These are phyloP conservation scores for Ganoderma sinense DNA, from an alignment of 1,284 basidiomycete genomes.

Conservation along the genomic window DNA sequence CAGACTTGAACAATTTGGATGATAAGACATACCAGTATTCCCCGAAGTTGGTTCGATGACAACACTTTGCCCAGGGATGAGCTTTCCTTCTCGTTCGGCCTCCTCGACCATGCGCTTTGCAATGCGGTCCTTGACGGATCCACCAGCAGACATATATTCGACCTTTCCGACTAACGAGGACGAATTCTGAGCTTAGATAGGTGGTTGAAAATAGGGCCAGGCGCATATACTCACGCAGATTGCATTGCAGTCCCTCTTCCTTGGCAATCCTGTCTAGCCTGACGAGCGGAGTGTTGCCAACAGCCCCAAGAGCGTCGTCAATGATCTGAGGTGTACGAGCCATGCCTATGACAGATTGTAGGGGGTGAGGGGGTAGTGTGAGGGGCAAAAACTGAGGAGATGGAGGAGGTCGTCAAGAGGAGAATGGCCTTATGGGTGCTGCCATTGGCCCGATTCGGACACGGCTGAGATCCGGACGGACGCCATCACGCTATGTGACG, in stretches of 20 bases:
- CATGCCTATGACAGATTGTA: conserved; percentile 30
- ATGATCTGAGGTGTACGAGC: conserved; percentile 56
- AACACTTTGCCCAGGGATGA: conserved; percentile 89
- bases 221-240: conserved; percentile 72
- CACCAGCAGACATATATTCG: conserved; percentile 92
- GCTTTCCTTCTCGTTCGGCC: conserved; percentile 87
- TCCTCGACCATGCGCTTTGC: conserved; percentile 97
- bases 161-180: conserved; percentile 79
- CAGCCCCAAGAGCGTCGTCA: conserved; percentile 81
- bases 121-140: conserved; percentile 96
- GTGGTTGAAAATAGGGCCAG: not conserved
- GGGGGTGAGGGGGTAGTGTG: not conserved
- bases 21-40: conserved; percentile 81
- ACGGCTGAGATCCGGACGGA: conserved; percentile 22
- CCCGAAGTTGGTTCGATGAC: conserved; percentile 95
- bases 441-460: conserved; percentile 11
- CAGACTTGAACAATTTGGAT: too few species aligned
- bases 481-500: conserved; percentile 24
- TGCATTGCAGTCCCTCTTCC: conserved; percentile 85
- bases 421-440: not conserved
- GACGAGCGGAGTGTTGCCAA: conserved; percentile 93
- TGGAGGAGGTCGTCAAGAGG: conserved; percentile 7
- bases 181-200: not conserved
- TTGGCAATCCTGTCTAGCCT: conserved; percentile 84
- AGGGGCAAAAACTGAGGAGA: not conserved